These are phyloP conservation scores for Globisporangium nagaii DNA, from an alignment of 352 stramenopile genomes.

Conservation along the genomic window DNA sequence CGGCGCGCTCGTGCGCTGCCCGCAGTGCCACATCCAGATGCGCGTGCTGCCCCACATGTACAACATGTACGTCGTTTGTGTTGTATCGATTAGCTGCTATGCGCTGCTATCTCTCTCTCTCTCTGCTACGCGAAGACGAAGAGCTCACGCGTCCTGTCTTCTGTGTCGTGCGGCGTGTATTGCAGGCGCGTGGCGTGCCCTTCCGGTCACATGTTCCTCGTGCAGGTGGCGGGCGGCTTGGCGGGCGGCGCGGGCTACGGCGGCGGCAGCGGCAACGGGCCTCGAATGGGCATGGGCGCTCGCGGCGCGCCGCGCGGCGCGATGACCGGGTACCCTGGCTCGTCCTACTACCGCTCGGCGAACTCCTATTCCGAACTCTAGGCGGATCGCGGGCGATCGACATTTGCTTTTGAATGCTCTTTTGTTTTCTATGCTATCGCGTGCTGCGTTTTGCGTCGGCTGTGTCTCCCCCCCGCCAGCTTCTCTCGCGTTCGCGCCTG, in stretches of 20 bases:
- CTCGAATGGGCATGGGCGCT: slow-evolving; percentile 15
- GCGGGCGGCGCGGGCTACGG: slow-evolving; percentile 8
- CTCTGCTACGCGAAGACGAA: too few relatives aligned
- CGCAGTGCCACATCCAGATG: slow-evolving; percentile 85
- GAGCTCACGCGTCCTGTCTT: slow-evolving; percentile 4
- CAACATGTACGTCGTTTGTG: slow-evolving; percentile 65
- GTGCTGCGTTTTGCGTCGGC: too few relatives aligned
- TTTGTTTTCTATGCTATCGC: not conserved
- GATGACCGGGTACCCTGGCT: slow-evolving; percentile 43
- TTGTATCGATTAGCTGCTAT: too few relatives aligned
- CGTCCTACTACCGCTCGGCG: slow-evolving; percentile 40
- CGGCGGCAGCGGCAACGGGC: slow-evolving; percentile 17
- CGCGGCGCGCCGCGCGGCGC: slow-evolving; percentile 26
- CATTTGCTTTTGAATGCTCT: slow-evolving; percentile 2
- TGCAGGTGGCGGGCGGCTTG: slow-evolving; percentile 62
- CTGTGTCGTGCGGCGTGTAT: not conserved
- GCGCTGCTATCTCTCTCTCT: too few relatives aligned
- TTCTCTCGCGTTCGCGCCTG: too few relatives aligned
- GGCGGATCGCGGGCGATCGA: not conserved
- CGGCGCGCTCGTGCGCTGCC: slow-evolving; percentile 78
- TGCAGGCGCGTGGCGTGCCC: slow-evolving; percentile 74
- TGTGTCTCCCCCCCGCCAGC: too few relatives aligned
- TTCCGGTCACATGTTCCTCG: slow-evolving; percentile 82
- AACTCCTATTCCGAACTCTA: slow-evolving; percentile 53
- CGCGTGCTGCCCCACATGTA: slow-evolving; percentile 85